Conservation (phyloP, 2,329 filamentous ascomycete species). For the Colletotrichum gloeosporioides region DNA sequence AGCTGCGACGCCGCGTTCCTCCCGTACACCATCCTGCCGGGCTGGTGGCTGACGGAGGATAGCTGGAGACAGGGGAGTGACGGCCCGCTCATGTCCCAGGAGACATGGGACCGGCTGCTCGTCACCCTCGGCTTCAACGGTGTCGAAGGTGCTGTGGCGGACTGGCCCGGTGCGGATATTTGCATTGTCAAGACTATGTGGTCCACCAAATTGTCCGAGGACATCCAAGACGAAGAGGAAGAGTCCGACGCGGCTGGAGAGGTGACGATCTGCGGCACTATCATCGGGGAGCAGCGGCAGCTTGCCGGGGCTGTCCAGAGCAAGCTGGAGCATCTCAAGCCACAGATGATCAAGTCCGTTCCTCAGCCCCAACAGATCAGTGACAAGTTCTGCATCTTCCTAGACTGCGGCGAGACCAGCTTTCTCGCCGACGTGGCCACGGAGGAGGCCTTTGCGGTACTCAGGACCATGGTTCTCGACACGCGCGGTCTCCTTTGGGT, state of each 20-base stretch:
- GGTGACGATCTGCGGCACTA: neutral
- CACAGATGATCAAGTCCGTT: neutral
- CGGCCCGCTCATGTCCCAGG: conserved; percentile 27
- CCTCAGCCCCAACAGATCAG: neutral
- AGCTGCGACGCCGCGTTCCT: neutral
- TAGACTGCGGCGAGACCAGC: neutral
- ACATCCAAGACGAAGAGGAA: neutral
- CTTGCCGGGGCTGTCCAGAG: fast-evolving
- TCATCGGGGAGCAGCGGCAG: neutral
- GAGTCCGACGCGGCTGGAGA: neutral
- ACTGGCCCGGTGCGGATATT: neutral
- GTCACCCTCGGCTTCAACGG: neutral
- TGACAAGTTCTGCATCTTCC: neutral
- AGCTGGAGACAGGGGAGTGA: neutral
- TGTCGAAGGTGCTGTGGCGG: neutral
- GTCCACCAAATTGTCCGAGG: neutral
- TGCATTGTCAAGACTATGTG: neutral
- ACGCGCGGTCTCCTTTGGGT: neutral
- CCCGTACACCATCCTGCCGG: conserved; percentile 29
- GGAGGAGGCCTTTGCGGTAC: neutral
- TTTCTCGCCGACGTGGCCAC: neutral
- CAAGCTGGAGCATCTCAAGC: neutral
- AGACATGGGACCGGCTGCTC: conserved; percentile 25
- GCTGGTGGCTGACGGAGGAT: conserved; percentile 37
- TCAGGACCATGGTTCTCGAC: neutral